Base-by-base conservation (phyloP, 2,329 filamentous ascomycete species). In the Penicillium sp. region DNA sequence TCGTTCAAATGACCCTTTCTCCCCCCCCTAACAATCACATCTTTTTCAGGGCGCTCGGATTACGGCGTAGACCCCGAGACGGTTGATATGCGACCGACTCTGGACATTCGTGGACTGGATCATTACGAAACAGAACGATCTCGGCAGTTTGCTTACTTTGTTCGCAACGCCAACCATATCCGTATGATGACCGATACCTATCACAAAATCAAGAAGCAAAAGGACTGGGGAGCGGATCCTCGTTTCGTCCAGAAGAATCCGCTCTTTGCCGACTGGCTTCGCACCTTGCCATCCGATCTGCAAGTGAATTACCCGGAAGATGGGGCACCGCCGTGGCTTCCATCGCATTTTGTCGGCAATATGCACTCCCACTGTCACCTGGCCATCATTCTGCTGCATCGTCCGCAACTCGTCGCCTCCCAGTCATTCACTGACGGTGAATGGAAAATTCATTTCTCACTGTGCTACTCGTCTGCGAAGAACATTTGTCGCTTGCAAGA, bases 361-460 rank as follows among this genome's bases (percentile, higher is more conserved):
- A 76, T 95, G 68, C 88, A 95, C 64, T 85, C 84, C 2, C 95
- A 97, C 67, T 90, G 93, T 66, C 84, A 94, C 58, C 76, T 97
- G 13, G 85, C 83, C 11, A 78, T 91, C 42, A 89, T 97, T 46
- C 83, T 97, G 68, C 84, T 95, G 49, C 86, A 95, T 65, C 81
- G 91, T 37, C 90, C 91, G 18, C 90, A 95, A 61, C 72, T 97
- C 35, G 83, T 84, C 9, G 84, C 88, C 47, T 81, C 90, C 47
- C 86, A 90, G 49, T 85, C 85, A 1, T 85, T 83, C 47, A 69
- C 79, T 6, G 86, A 89, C 44, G 85, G 84, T 3, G 79, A 82
- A 49, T 96, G 90, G 89, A 95, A 88, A 66, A 80, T 84, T 41
- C 87, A 95, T 60, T 91, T 97, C 85, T 75, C 86, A 60, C 77